Evolutionary conservation across 2,329 filamentous ascomycete species (phyloP).

Genomic region (Ampelomyces quisqualis): DNA sequence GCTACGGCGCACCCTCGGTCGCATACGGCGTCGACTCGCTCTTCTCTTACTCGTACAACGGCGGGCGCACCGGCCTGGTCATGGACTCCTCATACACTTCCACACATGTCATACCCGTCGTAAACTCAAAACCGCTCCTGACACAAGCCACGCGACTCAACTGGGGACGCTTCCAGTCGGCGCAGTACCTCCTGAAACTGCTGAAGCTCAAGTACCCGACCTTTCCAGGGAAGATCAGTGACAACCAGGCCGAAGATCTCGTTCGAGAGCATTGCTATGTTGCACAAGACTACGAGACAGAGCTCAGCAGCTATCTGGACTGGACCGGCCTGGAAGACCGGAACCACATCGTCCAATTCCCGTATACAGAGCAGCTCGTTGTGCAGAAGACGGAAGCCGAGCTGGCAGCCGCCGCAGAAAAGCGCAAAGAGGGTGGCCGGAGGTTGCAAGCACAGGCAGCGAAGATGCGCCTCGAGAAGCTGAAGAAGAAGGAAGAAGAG

Average conservation of each 20-base stretch:
- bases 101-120: constrained; percentile 91
- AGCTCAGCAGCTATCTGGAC: constrained; percentile 75
- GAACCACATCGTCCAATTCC: constrained; percentile 86
- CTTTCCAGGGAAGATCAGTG: constrained; percentile 81
- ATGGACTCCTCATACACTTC: constrained; percentile 91
- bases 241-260: constrained; percentile 83
- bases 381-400: constrained; percentile 94
- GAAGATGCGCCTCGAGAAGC: constrained; percentile 92
- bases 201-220: constrained; percentile 88
- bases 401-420: constrained; percentile 83
- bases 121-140: constrained; percentile 80
- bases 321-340: constrained; percentile 91
- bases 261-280: constrained; percentile 88
- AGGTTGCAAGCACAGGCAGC: constrained; percentile 92
- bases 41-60: constrained; percentile 93
- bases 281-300: constrained; percentile 77
- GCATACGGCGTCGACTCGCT: constrained; percentile 95
- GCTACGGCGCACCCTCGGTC: constrained; percentile 85
- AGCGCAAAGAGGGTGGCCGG: constrained; percentile 90
- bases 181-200: constrained; percentile 88
- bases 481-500: constrained; percentile 94
- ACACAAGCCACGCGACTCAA: constrained; percentile 85
- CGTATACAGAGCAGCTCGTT: constrained; percentile 86
- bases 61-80: constrained; percentile 81
- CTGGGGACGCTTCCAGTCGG: constrained; percentile 88